Conservation (phyloP, 2,329 filamentous ascomycete genomes). For the Mariannaea elegans region DNA sequence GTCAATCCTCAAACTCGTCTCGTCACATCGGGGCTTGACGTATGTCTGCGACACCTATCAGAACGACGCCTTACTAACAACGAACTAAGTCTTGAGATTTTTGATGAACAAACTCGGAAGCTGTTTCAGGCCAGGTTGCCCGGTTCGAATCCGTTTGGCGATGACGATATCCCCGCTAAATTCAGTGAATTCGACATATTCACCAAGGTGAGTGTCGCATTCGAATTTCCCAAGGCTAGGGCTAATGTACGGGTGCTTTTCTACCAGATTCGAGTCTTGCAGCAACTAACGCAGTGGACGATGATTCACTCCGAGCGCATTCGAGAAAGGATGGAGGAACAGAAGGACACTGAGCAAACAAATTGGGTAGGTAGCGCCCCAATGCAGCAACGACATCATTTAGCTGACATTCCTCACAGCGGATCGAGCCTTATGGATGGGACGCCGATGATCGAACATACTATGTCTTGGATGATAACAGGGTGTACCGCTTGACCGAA, state of each 20-base stretch:
- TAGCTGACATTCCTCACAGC: constrained; percentile 51
- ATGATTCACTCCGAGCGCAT: constrained; percentile 88
- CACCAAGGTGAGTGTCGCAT: constrained; percentile 69
- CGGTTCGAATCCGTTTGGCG: constrained; percentile 83
- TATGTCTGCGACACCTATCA: constrained; percentile 57
- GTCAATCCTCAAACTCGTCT: constrained; percentile 88
- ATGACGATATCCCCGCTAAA: constrained; percentile 73
- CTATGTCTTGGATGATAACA: constrained; percentile 92
- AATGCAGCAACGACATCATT: constrained; percentile 34
- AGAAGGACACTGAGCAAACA: constrained; percentile 81
- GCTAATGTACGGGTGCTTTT: background rate
- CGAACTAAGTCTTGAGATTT: constrained; percentile 75
- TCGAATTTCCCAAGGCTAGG: background rate
- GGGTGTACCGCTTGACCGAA: constrained; percentile 89
- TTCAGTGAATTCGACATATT: constrained; percentile 87
- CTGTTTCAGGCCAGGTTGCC: constrained; percentile 88
- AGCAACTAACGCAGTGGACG: constrained; percentile 89
- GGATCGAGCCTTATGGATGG: constrained; percentile 87
- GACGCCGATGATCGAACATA: constrained; percentile 88
- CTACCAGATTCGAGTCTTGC: constrained; percentile 74
- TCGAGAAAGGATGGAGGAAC: constrained; percentile 84
- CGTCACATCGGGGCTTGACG: constrained; percentile 92
- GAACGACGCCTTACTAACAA: constrained; percentile 17
- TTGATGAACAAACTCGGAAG: constrained; percentile 91
- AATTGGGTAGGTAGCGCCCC: constrained; percentile 73